Percentiles rank a stretch among this genome's conserved stretches.
phyloP scores from a whole-genome alignment of 75 land plant species.

The Picea glauca region DNA sequence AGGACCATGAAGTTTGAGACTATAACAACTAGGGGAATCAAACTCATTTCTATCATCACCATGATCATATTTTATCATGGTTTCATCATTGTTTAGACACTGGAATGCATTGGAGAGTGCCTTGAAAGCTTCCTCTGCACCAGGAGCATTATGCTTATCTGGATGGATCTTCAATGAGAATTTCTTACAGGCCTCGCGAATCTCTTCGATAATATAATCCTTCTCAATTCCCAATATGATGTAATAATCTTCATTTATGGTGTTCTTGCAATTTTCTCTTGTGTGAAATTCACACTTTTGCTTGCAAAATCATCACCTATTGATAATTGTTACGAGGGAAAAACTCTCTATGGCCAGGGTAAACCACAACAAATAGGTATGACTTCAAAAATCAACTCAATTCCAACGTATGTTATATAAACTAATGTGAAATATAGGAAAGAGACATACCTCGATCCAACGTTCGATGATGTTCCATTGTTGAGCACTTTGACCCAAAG shows the following conservation, averaged over 20 bases:
- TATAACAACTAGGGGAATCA: slow-evolving; percentile 30
- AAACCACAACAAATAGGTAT: too few relatives aligned
- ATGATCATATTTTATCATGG: slow-evolving; percentile 54
- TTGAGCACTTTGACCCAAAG: too few relatives aligned
- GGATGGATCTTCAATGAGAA: slow-evolving; percentile 92
- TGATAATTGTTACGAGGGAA: too few relatives aligned
- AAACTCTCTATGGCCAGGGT: too few relatives aligned
- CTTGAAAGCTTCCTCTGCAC: slow-evolving; percentile 94
- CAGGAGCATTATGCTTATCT: slow-evolving; percentile 82
- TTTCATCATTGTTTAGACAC: slow-evolving; percentile 65
- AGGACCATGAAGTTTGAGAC: slow-evolving; percentile 26
- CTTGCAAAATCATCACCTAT: too few relatives aligned
- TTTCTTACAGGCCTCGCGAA: slow-evolving; percentile 80
- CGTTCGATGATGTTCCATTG: too few relatives aligned
- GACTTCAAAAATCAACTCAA: too few relatives aligned
- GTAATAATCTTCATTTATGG: slow-evolving; percentile 58
- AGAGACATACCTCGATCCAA: too few relatives aligned
- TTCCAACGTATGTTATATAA: too few relatives aligned
- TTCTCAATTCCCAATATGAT: slow-evolving; percentile 73
- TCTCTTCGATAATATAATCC: slow-evolving; percentile 61
- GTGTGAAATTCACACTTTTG: too few relatives aligned
- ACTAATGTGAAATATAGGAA: too few relatives aligned
- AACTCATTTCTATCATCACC: slow-evolving; percentile 55
- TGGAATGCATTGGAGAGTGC: slow-evolving; percentile 81
- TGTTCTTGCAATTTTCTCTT: too few relatives aligned